These are phyloP conservation scores for Cardamine chenopodiifolia DNA, from an alignment of 345 rosid species.

Conservation along the genomic window DNA sequence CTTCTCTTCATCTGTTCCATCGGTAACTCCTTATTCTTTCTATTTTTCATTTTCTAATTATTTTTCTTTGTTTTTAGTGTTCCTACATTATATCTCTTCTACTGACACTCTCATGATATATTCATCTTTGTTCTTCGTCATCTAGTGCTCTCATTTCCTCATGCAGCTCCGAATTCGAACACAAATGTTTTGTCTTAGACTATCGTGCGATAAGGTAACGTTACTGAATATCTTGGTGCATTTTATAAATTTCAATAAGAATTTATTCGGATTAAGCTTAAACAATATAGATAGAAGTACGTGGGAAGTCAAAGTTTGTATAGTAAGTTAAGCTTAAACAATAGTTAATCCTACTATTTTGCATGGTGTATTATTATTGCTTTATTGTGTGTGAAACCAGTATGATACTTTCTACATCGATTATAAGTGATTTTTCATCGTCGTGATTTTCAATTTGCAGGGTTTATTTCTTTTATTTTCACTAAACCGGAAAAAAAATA, in stretches of 20 bases:
- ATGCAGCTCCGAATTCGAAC: neutral
- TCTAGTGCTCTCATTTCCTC: neutral
- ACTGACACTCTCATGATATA: neutral
- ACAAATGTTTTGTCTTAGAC: neutral
- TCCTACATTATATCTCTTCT: neutral
- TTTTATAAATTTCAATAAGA: neutral
- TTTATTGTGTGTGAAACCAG: too few relatives aligned
- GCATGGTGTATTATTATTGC: too few relatives aligned
- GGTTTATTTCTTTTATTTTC: neutral
- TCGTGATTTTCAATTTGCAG: neutral
- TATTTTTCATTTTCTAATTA: neutral
- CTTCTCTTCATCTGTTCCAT: neutral
- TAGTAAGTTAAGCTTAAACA: too few relatives aligned
- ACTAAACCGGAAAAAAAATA: neutral
- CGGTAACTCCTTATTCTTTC: neutral
- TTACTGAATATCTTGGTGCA: neutral
- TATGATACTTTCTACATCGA: too few relatives aligned
- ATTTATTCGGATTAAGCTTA: neutral
- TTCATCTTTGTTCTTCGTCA: neutral
- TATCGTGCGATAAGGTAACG: neutral
- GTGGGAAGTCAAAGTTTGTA: neutral
- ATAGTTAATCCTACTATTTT: too few relatives aligned
- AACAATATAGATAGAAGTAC: neutral
- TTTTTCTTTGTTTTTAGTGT: neutral
- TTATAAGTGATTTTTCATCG: neutral